These are phyloP conservation scores for Penicillium italicum DNA, from an alignment of 2,329 filamentous ascomycete species.

Conservation along the genomic window DNA sequence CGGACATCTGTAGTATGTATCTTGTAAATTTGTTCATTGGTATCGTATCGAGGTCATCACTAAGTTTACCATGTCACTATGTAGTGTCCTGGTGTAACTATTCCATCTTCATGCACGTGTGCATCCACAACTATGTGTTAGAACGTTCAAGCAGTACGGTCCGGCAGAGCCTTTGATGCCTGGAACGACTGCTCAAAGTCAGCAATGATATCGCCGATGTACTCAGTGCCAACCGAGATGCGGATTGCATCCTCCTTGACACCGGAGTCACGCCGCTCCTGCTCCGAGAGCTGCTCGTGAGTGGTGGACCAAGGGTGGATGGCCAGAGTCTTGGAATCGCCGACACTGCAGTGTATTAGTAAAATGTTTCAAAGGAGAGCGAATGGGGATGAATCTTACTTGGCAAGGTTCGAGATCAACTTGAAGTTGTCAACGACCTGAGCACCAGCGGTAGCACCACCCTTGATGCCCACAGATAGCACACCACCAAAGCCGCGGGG, in stretches of 20 bases:
- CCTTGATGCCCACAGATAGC: conserved; percentile 88
- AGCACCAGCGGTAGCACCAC: conserved; percentile 75
- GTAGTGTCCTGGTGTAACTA: neutral
- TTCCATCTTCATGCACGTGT: neutral
- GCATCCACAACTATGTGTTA: conserved; percentile 57
- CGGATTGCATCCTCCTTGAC: conserved; percentile 88
- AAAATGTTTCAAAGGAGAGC: too few relatives aligned
- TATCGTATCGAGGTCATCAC: neutral
- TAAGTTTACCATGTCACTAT: neutral
- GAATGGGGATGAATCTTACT: conserved; percentile 46
- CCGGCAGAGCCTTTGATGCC: conserved; percentile 46
- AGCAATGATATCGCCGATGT: conserved; percentile 94
- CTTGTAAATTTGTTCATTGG: neutral
- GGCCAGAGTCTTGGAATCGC: conserved; percentile 89
- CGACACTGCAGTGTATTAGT: conserved; percentile 54
- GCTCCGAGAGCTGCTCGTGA: conserved; percentile 81
- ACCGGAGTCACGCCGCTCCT: conserved; percentile 76
- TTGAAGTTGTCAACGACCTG: conserved; percentile 92
- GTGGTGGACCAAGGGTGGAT: conserved; percentile 96
- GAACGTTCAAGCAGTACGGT: conserved; percentile 12
- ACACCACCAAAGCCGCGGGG: conserved; percentile 83
- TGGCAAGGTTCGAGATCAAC: conserved; percentile 91
- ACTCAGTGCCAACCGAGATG: conserved; percentile 91
- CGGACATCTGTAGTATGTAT: neutral
- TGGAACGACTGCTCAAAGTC: conserved; percentile 92